A percentile compares a stretch with the other conserved stretches of the same genome.
Evolutionary conservation across 306 rosid species (phyloP).

Genomic region (Canavalia gladiata): DNA sequence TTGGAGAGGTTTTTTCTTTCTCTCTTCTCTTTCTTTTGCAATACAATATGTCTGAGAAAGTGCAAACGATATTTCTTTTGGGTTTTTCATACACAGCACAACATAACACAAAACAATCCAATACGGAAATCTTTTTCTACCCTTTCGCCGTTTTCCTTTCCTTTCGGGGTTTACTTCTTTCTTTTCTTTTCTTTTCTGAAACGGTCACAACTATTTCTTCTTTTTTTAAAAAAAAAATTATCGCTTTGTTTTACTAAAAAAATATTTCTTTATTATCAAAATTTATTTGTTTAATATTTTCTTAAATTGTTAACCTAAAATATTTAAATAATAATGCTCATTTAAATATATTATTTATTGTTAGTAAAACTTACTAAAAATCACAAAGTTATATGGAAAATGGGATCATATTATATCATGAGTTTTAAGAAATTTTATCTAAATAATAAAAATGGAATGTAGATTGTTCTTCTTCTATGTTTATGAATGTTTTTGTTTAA

Average conservation of each 20-base stretch:
- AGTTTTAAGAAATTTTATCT: neutral
- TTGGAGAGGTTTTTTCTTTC: neutral
- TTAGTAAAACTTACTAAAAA: neutral
- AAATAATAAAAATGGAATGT: too few relatives aligned
- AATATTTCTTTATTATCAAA: too few relatives aligned
- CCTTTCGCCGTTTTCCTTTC: neutral
- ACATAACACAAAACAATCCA: too few relatives aligned
- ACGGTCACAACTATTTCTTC: too few relatives aligned
- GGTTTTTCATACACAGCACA: neutral
- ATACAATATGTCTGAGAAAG: constrained; percentile 46
- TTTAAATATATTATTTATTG: neutral
- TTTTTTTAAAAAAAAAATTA: too few relatives aligned
- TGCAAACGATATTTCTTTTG: constrained; percentile 43
- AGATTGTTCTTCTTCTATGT: too few relatives aligned
- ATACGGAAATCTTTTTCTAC: neutral
- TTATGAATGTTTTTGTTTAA: too few relatives aligned
- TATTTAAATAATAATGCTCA: neutral
- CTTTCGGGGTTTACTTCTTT: neutral
- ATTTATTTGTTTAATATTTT: too few relatives aligned
- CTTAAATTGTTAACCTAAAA: too few relatives aligned
- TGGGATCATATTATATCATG: neutral
- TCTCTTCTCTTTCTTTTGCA: constrained; percentile 23
- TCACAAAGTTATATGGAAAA: neutral
- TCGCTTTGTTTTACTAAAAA: too few relatives aligned
- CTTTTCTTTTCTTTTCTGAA: too few relatives aligned